Conservation (phyloP, 805 yeast species). For the Starmerella davenportii region DNA sequence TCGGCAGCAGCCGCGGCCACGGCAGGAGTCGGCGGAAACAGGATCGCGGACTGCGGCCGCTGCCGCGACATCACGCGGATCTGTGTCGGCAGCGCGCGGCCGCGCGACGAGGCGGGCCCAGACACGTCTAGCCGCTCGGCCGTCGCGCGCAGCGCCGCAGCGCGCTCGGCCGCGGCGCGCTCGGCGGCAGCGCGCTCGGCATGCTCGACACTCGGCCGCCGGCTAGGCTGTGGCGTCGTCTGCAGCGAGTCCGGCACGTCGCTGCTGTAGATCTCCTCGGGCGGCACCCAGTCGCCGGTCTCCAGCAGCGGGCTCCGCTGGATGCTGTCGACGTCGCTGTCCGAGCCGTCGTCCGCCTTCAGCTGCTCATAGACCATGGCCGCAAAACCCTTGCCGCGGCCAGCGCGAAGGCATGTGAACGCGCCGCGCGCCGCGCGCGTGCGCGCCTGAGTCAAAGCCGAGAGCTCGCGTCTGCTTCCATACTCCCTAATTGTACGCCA, state of each 20-base stretch:
- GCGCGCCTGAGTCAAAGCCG: neutral
- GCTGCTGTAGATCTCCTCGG: neutral
- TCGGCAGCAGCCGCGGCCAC: neutral
- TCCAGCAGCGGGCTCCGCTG: constrained; percentile 14
- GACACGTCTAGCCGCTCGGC: neutral
- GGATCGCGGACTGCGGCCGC: neutral
- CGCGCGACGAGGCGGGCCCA: neutral
- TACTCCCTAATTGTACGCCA: no score
- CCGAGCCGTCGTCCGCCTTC: constrained; percentile 1
- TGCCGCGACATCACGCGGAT: neutral
- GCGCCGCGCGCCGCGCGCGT: no score
- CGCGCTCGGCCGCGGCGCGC: neutral
- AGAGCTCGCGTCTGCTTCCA: constrained; percentile 1
- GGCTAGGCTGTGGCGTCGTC: neutral
- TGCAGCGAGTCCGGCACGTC: neutral
- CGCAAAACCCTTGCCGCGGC: neutral
- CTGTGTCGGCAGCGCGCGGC: neutral
- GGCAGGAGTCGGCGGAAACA: neutral
- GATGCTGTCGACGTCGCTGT: constrained; percentile 14
- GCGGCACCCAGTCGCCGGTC: constrained; percentile 4
- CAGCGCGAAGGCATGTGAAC: no score
- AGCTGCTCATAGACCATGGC: constrained; percentile 6
- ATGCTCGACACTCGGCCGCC: neutral
- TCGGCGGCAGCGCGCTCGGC: neutral
- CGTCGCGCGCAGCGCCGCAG: neutral